Conservation (phyloP, 192 early-diverging fungal genomes). For the Powellomyces hirtus region DNA sequence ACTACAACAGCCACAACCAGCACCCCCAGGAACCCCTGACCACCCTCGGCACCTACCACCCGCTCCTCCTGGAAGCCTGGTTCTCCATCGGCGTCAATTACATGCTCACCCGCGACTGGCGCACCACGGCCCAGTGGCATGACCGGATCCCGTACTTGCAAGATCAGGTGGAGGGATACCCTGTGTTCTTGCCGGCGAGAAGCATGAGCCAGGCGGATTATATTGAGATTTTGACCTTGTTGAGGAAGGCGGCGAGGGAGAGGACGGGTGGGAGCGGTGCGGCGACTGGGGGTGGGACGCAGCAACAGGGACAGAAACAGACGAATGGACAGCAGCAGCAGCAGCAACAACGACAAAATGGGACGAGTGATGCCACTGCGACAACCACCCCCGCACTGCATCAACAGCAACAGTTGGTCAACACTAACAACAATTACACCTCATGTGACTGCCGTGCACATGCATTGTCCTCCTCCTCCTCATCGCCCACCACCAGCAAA, state of each 20-base stretch:
- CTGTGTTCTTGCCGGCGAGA: conserved; percentile 39
- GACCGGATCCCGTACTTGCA: conserved; percentile 23
- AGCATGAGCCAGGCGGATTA: conserved; percentile 47
- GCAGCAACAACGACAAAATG: background rate
- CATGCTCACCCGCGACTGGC: conserved; percentile 37
- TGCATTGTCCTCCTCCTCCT: background rate
- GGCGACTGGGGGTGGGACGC: background rate
- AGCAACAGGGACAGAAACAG: background rate
- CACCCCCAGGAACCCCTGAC: background rate
- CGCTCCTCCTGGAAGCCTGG: conserved; percentile 40
- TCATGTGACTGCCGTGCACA: too few relatives aligned
- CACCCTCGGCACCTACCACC: conserved; percentile 41
- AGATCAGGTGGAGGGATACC: conserved; percentile 36
- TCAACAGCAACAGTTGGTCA: background rate
- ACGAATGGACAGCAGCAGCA: too few relatives aligned
- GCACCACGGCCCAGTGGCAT: conserved; percentile 30
- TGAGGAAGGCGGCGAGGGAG: conserved; percentile 14
- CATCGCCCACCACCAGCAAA: background rate
- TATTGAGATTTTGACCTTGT: conserved; percentile 28
- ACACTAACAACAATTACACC: background rate
- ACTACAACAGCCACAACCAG: background rate
- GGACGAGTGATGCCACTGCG: background rate
- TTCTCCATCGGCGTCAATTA: conserved; percentile 41
- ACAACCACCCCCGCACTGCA: background rate
- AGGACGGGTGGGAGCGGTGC: background rate